phyloP scores from a whole-genome alignment of 768 basidiomycete species.

The Auriscalpium orientale region DNA sequence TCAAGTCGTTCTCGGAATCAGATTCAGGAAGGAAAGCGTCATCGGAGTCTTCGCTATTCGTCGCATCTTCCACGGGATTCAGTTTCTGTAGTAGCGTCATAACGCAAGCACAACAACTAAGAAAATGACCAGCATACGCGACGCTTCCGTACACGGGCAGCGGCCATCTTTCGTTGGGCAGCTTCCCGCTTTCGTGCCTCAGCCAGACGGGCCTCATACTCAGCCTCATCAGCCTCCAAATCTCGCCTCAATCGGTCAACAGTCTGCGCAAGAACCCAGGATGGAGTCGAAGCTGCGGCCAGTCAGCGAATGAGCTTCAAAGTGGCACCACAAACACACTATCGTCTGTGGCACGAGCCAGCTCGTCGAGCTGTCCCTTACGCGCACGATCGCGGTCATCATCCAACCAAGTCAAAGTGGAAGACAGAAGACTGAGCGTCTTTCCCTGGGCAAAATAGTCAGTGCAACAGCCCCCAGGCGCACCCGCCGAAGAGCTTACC shows the following conservation, averaged over 20 bases:
- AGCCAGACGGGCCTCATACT: constrained; percentile 52
- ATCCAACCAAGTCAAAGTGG: constrained; percentile 65
- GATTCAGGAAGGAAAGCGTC: constrained; percentile 67
- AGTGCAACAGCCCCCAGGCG: background rate
- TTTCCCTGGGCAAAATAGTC: constrained; percentile 53
- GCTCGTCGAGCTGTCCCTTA: constrained; percentile 50
- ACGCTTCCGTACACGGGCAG: constrained; percentile 53
- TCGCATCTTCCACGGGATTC: constrained; percentile 18
- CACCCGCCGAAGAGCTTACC: constrained; percentile 31
- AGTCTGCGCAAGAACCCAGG: constrained; percentile 75
- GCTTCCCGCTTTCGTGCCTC: constrained; percentile 60
- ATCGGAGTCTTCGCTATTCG: constrained; percentile 32
- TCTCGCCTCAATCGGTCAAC: constrained; percentile 54
- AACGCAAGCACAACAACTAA: background rate
- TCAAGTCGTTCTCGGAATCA: constrained; percentile 15
- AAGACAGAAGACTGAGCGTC: constrained; percentile 72
- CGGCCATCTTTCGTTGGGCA: constrained; percentile 41
- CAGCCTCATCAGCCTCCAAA: constrained; percentile 59
- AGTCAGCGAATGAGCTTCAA: too few species aligned
- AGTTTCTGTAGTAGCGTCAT: constrained; percentile 5
- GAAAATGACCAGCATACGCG: background rate
- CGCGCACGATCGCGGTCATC: constrained; percentile 64
- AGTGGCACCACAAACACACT: too few species aligned
- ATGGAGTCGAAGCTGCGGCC: constrained; percentile 27
- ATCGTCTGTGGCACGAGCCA: constrained; percentile 11